phyloP scores from a whole-genome alignment of 2,329 filamentous ascomycete species.

The Apiospora malaysiana region DNA sequence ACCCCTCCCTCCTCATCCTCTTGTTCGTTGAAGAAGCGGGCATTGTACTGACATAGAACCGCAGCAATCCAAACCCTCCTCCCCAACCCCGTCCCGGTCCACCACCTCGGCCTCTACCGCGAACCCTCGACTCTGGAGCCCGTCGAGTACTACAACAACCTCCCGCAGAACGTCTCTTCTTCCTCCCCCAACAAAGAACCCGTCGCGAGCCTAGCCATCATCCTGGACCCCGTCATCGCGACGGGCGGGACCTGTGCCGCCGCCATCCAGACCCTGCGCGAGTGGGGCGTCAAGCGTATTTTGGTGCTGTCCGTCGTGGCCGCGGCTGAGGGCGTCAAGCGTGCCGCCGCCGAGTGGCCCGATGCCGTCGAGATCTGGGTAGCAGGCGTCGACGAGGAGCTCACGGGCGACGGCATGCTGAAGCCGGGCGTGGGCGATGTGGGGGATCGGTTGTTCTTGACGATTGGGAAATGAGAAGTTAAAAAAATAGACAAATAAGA shows the following conservation, averaged over 20 bases:
- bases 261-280: constrained; percentile 84
- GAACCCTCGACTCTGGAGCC: constrained; percentile 86
- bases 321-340: constrained; percentile 71
- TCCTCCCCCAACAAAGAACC: constrained; percentile 11
- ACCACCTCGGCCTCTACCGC: constrained; percentile 94
- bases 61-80: constrained; percentile 82
- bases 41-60: neutral
- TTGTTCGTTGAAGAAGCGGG: no score
- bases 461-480: constrained; percentile 86
- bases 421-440: constrained; percentile 90
- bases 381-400: constrained; percentile 75
- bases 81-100: constrained; percentile 78
- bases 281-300: constrained; percentile 89
- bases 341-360: constrained; percentile 78
- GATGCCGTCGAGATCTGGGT: constrained; percentile 82
- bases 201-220: constrained; percentile 69
- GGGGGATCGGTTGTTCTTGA: constrained; percentile 87
- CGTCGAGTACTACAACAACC: constrained; percentile 98
- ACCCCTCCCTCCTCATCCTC: no score
- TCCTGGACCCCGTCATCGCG: constrained; percentile 92
- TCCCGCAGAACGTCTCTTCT: constrained; percentile 70
- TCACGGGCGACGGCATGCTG: constrained; percentile 86
- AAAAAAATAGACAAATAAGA: no score
- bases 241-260: constrained; percentile 90
- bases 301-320: constrained; percentile 79